Conservation (phyloP, 345 rosid genomes). For the Viola odorata region DNA sequence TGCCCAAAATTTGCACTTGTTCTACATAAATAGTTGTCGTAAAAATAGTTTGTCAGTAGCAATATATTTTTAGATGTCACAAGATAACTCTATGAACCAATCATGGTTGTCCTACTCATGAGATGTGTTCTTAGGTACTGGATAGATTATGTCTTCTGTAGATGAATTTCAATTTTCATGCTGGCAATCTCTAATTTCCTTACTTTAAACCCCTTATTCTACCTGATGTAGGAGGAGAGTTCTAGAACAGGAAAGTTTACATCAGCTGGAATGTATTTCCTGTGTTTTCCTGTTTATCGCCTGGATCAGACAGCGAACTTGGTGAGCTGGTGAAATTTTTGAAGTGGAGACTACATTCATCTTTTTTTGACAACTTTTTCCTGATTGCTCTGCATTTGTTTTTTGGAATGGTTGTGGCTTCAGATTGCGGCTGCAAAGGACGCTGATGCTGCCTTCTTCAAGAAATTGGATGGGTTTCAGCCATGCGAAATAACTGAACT, state of each 20-base stretch:
- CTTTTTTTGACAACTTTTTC: slow-evolving; percentile 9
- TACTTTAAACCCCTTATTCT: background rate
- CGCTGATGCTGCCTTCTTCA: slow-evolving; percentile 87
- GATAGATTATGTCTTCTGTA: background rate
- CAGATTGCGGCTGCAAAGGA: slow-evolving; percentile 86
- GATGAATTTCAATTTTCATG: background rate
- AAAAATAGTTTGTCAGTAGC: too few relatives aligned
- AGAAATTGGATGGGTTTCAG: slow-evolving; percentile 89
- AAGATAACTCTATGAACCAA: too few relatives aligned
- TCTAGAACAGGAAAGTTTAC: slow-evolving; percentile 71
- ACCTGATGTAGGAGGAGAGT: slow-evolving; percentile 70
- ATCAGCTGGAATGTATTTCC: slow-evolving; percentile 97
- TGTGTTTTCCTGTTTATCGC: slow-evolving; percentile 89
- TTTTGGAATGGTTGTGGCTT: slow-evolving; percentile 11
- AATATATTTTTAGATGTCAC: too few relatives aligned
- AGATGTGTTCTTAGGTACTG: too few relatives aligned
- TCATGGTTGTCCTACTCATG: too few relatives aligned
- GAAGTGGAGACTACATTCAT: background rate
- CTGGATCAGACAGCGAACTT: slow-evolving; percentile 72
- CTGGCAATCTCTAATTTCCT: background rate
- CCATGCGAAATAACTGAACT: slow-evolving; percentile 89
- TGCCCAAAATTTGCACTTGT: too few relatives aligned
- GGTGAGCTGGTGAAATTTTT: slow-evolving; percentile 37
- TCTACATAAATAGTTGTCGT: too few relatives aligned
- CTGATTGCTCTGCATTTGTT: slow-evolving; percentile 13